phyloP scores from a whole-genome alignment of 2,329 filamentous ascomycete species.

The Hypoxylon sp. region DNA sequence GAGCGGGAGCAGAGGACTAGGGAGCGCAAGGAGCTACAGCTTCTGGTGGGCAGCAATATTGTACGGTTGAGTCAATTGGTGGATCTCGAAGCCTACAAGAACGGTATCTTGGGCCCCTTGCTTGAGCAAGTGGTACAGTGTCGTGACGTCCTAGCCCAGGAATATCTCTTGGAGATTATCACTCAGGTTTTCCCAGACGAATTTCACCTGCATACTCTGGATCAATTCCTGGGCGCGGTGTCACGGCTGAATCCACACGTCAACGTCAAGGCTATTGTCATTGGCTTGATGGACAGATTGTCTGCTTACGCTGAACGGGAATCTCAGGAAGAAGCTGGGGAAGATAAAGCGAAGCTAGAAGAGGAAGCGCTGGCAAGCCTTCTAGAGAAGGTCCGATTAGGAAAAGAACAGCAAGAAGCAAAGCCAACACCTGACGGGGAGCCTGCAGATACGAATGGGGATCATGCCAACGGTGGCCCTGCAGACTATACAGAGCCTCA shows the following conservation, averaged over 20 bases:
- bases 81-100: conserved; percentile 94
- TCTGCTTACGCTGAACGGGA: conserved; percentile 96
- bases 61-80: conserved; percentile 95
- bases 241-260: conserved; percentile 95
- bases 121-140: conserved; percentile 98
- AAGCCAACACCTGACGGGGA: conserved; percentile 51
- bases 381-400: conserved; percentile 81
- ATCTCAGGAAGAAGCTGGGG: conserved; percentile 76
- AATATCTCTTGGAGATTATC: conserved; percentile 97
- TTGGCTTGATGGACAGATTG: conserved; percentile 95
- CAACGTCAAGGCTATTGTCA: conserved; percentile 97
- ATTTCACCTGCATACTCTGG: conserved; percentile 96
- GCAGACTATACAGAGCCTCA: conserved; percentile 54
- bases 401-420: conserved; percentile 66
- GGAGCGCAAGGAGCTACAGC: conserved; percentile 93
- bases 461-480: conserved; percentile 55
- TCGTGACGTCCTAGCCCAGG: conserved; percentile 94
- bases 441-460: conserved; percentile 56
- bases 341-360: conserved; percentile 83
- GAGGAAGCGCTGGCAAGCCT: conserved; percentile 85
- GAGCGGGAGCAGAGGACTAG: conserved; percentile 94
- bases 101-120: conserved; percentile 86
- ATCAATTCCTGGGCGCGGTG: conserved; percentile 94
- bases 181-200: conserved; percentile 99
- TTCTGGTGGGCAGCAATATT: conserved; percentile 96